phyloP scores from a whole-genome alignment of 2,329 filamentous ascomycete genomes.

The Coniella vitis region DNA sequence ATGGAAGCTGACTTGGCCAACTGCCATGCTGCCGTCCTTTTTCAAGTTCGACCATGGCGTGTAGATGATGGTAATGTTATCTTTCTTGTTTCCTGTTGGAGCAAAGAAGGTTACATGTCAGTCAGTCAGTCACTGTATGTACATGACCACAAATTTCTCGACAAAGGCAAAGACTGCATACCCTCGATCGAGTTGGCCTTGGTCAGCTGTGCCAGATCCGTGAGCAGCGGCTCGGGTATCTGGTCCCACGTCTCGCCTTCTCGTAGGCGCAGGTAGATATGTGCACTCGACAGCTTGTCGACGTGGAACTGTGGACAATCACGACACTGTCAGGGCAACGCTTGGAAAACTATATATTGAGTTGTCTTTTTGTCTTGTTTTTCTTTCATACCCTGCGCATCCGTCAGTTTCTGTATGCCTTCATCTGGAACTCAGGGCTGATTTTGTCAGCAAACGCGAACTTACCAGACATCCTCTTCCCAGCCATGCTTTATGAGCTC shows the following conservation, averaged over 20 bases:
- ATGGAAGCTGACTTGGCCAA: constrained; percentile 91
- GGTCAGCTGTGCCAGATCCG: constrained; percentile 91
- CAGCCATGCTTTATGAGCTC: constrained; percentile 90
- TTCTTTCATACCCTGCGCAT: constrained; percentile 23
- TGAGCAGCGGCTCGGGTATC: constrained; percentile 67
- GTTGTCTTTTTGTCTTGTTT: not conserved
- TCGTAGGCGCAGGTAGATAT: constrained; percentile 84
- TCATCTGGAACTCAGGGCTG: no score
- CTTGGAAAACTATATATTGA: not conserved
- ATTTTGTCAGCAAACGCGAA: not conserved
- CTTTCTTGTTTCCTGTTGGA: constrained; percentile 86
- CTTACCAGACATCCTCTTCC: constrained; percentile 91
- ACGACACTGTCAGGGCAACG: constrained; percentile 1
- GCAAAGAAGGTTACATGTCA: no score
- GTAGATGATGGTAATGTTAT: constrained; percentile 94
- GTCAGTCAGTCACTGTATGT: no score
- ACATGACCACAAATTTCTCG: no score
- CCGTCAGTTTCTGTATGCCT: constrained; percentile 3
- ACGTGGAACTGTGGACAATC: constrained; percentile 68
- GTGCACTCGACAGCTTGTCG: constrained; percentile 93
- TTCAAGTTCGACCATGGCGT: constrained; percentile 93
- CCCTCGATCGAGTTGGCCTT: constrained; percentile 99
- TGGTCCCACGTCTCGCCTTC: constrained; percentile 78
- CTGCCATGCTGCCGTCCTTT: constrained; percentile 93
- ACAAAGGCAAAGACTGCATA: no score